phyloP scores from a whole-genome alignment of 176 grass and related monocot genomes.

The Rhipidocladum racemiflorum region DNA sequence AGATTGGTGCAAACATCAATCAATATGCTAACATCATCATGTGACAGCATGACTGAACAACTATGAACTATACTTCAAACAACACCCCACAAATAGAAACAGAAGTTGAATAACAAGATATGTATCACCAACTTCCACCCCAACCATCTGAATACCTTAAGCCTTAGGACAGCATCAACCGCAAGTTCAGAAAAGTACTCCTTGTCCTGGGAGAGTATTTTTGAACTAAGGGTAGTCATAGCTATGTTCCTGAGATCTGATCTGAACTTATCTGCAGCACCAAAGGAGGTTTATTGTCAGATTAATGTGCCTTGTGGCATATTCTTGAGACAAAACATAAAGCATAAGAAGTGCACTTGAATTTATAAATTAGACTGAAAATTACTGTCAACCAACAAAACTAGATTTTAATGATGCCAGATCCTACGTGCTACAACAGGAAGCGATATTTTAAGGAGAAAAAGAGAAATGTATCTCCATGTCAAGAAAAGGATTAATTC shows the following conservation, averaged over 20 bases:
- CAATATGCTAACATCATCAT: neutral
- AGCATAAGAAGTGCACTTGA: neutral
- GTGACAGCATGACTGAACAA: neutral
- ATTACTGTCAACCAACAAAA: neutral
- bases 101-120: neutral
- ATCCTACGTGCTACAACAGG: neutral
- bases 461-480: neutral
- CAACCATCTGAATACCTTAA: constrained; percentile 58
- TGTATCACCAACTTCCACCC: neutral
- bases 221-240: constrained; percentile 93
- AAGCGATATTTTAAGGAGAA: neutral
- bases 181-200: constrained; percentile 94
- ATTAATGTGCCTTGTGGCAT: neutral
- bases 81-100: neutral
- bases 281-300: constrained; percentile 13
- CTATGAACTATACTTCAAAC: neutral
- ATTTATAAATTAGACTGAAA: neutral
- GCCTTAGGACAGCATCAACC: constrained; percentile 91
- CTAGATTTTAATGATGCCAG: neutral
- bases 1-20: neutral
- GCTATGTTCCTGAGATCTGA: constrained; percentile 97
- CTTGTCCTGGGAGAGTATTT: constrained; percentile 96
- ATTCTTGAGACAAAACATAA: neutral
- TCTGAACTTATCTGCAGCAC: constrained; percentile 71
- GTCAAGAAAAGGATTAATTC: neutral